These are phyloP conservation scores for Mariannaea sp. DNA, from an alignment of 2,329 filamentous ascomycete species.

Conservation along the genomic window DNA sequence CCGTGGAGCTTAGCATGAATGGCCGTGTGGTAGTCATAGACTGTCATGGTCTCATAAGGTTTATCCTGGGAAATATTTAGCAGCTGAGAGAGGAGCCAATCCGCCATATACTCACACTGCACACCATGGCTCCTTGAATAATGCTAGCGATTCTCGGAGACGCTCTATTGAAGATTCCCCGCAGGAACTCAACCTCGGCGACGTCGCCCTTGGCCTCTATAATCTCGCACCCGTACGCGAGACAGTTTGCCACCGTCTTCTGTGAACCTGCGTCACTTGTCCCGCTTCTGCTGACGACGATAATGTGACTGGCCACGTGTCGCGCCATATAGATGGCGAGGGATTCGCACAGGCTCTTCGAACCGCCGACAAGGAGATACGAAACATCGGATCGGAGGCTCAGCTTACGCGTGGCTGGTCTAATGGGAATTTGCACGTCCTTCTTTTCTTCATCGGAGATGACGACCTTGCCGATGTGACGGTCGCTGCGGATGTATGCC, in stretches of 20 bases:
- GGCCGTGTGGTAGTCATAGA: conserved; percentile 16
- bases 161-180: conserved; percentile 4
- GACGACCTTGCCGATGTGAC: conserved; percentile 49
- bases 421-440: not conserved
- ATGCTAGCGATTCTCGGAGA: conserved; percentile 18
- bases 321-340: conserved; percentile 41
- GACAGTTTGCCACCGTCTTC: conserved; percentile 34
- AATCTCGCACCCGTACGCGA: conserved; percentile 4
- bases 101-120: conserved; percentile 7
- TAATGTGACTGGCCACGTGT: conserved; percentile 42
- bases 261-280: conserved; percentile 20
- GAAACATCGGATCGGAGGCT: conserved; percentile 20
- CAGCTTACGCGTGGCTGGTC: conserved; percentile 6
- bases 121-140: conserved; percentile 20
- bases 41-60: conserved; percentile 19
- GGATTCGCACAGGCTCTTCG: conserved; percentile 43
- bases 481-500: not conserved
- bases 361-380: conserved; percentile 47
- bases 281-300: conserved; percentile 23
- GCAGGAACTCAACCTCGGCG: conserved; percentile 16
- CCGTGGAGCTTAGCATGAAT: conserved; percentile 22
- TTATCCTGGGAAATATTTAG: conserved; percentile 15
- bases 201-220: conserved; percentile 13
- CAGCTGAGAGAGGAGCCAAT: conserved; percentile 25
- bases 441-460: conserved; percentile 23